Evolutionary conservation across 768 basidiomycete genomes (phyloP), one percentile per base, ranked within the genome.

Genomic region (Rhizopogon vesiculosus): DNA sequence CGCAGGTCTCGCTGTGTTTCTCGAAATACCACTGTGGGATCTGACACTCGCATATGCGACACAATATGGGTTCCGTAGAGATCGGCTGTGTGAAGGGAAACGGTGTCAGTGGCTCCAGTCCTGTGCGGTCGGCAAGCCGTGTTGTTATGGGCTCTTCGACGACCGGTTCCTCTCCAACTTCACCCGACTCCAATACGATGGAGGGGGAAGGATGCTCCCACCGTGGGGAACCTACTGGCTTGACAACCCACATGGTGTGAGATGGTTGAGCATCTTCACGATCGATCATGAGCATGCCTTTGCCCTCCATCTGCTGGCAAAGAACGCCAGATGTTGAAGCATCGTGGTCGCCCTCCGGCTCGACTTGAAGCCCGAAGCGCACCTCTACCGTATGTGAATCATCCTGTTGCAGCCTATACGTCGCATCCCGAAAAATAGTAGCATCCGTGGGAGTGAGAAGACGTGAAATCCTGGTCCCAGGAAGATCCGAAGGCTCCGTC

Each of bases 11-110:
- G 80, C 93, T 98, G 76, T 99, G 97, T 76, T 98, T 98, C 76
- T 98, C 97, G 69, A 99, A 99, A 76, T 94, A 99, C 97, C 97
- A 99, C 58, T 96, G 91, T 2, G 96, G 95, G 56, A 98, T 90
- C 62, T 90, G 87, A 66, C 89, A 86, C 73, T 99, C 97, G 77
- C 97, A 99, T 59, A 99, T 99, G 31, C 97, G 90, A 74, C 97
- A 98, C 19, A 99, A 79, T 50, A 98, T 91, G 29, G 82, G 85
- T 57, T 91, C 84, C 25, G 82, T 85, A 65, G 85, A 87, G 72
- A 98, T 88, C 22, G 88, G 85, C 19, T 85, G 82, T 43, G 77
- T 76, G 69, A 88, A 85, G 7, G 91, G 88, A 69, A 95, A 90
- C 3, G 87, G 84, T 2, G 84, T 85, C 42, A 77, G 69, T 9